Base-by-base conservation (phyloP, 495 filamentous ascomycete species). In the Lasiosphaeris hirsuta region DNA sequence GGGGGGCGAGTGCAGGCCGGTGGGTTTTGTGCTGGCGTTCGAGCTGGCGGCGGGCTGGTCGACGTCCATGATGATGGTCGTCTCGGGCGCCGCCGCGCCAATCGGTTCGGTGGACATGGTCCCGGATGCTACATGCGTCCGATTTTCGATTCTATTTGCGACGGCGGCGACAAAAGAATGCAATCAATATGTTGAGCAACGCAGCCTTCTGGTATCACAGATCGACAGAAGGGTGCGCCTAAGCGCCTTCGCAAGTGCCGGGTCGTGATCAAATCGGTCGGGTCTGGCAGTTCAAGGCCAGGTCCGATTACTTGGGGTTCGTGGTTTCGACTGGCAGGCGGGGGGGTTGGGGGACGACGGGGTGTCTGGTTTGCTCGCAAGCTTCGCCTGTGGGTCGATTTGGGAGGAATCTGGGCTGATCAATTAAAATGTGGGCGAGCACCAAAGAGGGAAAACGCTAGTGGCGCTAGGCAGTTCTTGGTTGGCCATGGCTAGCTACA, bases 1-100 rank as follows among this genome's bases (percentile, higher is more conserved):
- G 45, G 77, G 77, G 44, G 77, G 78, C 55, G 78, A 81, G 57
- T 78, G 72, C 38, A 79, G 67, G 59, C 75, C 77, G 58, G 58
- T 68, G 30, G 68, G 63, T 60, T 76, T 78, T 45, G 70, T 39
- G 48, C 13, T 45, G 14, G 45, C 47, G 49, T 5, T 30, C 23
- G 23, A 30, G 23, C 23, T 30, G 23, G 30, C 56, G 48, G 50
- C 45, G 51, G 60, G 39, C 38, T 44, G 47, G 39, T 63, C 58
- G 43, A 48, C 44, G 47, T 61, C 59, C 59, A 63, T 62, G 53
- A 56, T 59, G 62, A 62, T 54, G n/a, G 60, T 49, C 37, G 66
- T 44, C 47, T 66, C 64, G 40, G 61, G 67, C 69, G 68, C 66
- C 61, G 61, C 49, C 62, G 68, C 68, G 68, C 68, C 70, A 70